A percentile compares a stretch with the other conserved stretches of the same genome.
Conservation (phyloP, 2,329 filamentous ascomycete genomes). For the Cytospora schulzeri region DNA sequence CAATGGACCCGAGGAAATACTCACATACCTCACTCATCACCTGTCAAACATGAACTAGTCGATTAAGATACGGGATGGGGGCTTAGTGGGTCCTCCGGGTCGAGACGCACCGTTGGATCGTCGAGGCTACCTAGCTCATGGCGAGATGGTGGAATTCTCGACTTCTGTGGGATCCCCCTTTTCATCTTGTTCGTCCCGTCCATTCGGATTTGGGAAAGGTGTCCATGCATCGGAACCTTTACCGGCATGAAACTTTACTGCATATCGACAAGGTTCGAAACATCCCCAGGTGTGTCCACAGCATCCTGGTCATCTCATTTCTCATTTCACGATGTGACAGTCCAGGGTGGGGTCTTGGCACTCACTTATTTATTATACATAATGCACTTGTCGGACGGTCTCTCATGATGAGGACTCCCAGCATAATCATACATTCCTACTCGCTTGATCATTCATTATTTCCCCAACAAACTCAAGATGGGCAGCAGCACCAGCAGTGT, state of each 20-base stretch:
- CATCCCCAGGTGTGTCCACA: conserved; percentile 16
- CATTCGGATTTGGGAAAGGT: conserved; percentile 3
- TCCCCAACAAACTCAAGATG: conserved; percentile 12
- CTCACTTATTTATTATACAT: conserved; percentile 11
- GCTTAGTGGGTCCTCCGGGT: neutral
- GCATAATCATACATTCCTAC: neutral
- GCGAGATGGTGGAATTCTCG: neutral
- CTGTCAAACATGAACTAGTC: neutral
- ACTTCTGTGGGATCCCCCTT: neutral
- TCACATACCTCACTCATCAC: neutral
- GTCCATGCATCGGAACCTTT: neutral
- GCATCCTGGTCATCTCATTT: conserved; percentile 16
- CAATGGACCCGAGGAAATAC: conserved; percentile 1
- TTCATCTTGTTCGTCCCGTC: neutral
- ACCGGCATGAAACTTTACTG: conserved; percentile 3
- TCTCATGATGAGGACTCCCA: neutral
- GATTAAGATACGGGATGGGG: conserved; percentile 2
- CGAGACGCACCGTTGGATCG: conserved; percentile 4
- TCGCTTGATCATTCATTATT: conserved; percentile 3
- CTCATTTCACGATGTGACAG: conserved; percentile 7
- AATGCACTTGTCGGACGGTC: neutral
- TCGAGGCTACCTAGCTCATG: neutral
- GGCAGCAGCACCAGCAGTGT: conserved; percentile 1
- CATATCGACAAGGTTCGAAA: neutral
- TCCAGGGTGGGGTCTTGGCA: conserved; percentile 1